Conservation (phyloP, 1,284 basidiomycete genomes). For the Fomitopsis schrenkii region DNA sequence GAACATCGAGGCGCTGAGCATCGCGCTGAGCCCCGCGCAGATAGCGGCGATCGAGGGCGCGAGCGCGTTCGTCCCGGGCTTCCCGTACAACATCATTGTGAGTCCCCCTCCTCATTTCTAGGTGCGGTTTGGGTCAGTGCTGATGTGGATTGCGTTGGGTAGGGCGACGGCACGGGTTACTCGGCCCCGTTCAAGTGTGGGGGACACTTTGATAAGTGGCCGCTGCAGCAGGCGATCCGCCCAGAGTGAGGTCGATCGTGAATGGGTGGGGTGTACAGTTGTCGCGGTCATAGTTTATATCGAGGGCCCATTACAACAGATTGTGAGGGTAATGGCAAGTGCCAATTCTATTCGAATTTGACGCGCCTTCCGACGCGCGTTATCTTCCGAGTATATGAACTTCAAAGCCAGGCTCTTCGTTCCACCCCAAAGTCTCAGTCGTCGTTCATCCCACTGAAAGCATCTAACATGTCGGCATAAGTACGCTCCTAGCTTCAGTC, state of each 20-base stretch:
- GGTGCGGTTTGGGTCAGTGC: neutral
- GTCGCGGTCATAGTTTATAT: too few species aligned
- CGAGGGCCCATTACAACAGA: too few species aligned
- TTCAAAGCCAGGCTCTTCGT: too few species aligned
- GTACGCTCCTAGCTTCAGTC: too few species aligned
- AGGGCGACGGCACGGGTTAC: conserved; percentile 15
- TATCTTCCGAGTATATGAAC: too few species aligned
- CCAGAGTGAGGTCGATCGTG: neutral
- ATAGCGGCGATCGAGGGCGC: conserved; percentile 39
- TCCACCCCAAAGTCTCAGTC: too few species aligned
- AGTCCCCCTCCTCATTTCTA: conserved; percentile 14
- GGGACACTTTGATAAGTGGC: conserved; percentile 13
- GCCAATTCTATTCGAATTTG: too few species aligned
- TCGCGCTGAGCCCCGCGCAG: conserved; percentile 38
- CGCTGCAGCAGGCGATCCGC: conserved; percentile 10
- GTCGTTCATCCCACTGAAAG: too few species aligned
- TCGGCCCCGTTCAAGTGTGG: neutral
- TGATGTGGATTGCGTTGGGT: neutral
- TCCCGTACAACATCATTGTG: conserved; percentile 38
- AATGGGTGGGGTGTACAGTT: too few species aligned
- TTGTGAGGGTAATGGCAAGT: too few species aligned
- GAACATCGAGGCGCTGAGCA: conserved; percentile 44
- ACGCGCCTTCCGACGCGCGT: too few species aligned
- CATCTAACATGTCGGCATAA: too few species aligned
- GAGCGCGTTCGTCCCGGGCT: conserved; percentile 38